Base-by-base conservation (phyloP, 2,329 filamentous ascomycete species). In the Blumeria hordei region DNA sequence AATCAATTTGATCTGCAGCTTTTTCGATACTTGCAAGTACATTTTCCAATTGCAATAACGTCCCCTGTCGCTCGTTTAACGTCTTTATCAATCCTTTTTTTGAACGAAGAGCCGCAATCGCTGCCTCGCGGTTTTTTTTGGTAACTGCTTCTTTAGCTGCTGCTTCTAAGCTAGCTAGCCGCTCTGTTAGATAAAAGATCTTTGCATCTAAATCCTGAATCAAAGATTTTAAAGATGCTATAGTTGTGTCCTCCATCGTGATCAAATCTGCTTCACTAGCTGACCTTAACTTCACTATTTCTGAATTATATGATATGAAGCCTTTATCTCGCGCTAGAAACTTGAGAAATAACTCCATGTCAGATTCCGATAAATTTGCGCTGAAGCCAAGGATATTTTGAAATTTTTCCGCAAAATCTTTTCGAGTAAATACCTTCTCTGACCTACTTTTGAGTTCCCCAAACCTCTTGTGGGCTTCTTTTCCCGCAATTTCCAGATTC, bases 1-100 rank as follows among this genome's bases (percentile, higher is more conserved):
- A 76, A 61, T 87, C 83, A 8, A 93, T 79, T 59, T 95, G 85
- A 67, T 88, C 85, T 0, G 80, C 75, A 0, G 92, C 92, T 66
- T 90, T 81, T 65, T 94, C 82, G 54, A 98, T 85, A 64, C 82
- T 84, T n/a, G 74, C 68, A 55, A 87, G 84, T 0, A 93, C 81
- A 58, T 85, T 80, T 67, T 96, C 88, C 1, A 98, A 74, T 67
- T 94, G 88, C 44, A 73, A 71, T 1, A 94, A 74, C 0, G 85
- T 85, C 8, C 80, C 79, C 34, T 81, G 78, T 11, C 88, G 80
- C 59, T 80, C 78, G 34, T 77, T 71, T 0, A 96, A 73, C 10
- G 80, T 83, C 2, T 76, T 71, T 66, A 95, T 88, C 33, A 83
- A 80, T 7, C 85, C 70, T 67, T 92, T 95, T 70, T 87, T 94